These are phyloP conservation scores for Monosporascus sp. DNA, from an alignment of 2,329 filamentous ascomycete genomes.

Conservation along the genomic window DNA sequence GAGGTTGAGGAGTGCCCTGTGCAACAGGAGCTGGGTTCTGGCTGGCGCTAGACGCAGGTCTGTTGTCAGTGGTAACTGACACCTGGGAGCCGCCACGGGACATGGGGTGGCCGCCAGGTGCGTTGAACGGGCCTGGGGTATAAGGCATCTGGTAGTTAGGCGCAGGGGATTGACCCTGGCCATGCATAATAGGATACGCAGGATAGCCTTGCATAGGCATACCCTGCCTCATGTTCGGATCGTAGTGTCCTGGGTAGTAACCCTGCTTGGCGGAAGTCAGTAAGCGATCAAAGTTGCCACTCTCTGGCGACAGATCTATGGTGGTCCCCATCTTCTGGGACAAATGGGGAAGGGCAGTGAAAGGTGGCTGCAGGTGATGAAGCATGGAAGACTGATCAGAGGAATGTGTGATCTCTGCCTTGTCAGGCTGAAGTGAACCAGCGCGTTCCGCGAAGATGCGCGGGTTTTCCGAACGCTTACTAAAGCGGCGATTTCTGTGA, in stretches of 20 bases:
- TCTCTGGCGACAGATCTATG: slow-evolving; percentile 62
- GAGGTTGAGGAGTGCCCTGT: slow-evolving; percentile 56
- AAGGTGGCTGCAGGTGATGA: slow-evolving; percentile 22
- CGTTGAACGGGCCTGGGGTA: slow-evolving; percentile 32
- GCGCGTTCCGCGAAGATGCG: slow-evolving; percentile 22
- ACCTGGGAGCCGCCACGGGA: slow-evolving; percentile 79
- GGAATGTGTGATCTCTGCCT: slow-evolving; percentile 9
- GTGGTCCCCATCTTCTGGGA: slow-evolving; percentile 15
- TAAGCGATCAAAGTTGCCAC: slow-evolving; percentile 65
- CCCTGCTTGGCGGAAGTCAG: slow-evolving; percentile 68
- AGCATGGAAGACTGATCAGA: slow-evolving; percentile 14
- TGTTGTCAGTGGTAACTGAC: slow-evolving; percentile 43
- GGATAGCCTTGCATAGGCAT: slow-evolving; percentile 33
- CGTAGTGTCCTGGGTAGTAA: slow-evolving; percentile 48
- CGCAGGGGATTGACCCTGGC: slow-evolving; percentile 40
- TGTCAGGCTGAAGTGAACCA: slow-evolving; percentile 11
- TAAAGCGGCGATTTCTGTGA: slow-evolving; percentile 36
- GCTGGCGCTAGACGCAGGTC: slow-evolving; percentile 59
- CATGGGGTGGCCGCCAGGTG: slow-evolving; percentile 58
- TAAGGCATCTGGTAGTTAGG: slow-evolving; percentile 43
- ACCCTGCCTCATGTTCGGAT: slow-evolving; percentile 39
- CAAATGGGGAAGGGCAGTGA: slow-evolving; percentile 21
- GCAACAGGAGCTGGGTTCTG: slow-evolving; percentile 57
- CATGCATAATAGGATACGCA: slow-evolving; percentile 21
- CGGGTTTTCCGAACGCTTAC: slow-evolving; percentile 38